Evolutionary conservation across 192 early-diverging fungal species (phyloP), one percentile per base, ranked within the genome.

Genomic region (Coemansia sp.): DNA sequence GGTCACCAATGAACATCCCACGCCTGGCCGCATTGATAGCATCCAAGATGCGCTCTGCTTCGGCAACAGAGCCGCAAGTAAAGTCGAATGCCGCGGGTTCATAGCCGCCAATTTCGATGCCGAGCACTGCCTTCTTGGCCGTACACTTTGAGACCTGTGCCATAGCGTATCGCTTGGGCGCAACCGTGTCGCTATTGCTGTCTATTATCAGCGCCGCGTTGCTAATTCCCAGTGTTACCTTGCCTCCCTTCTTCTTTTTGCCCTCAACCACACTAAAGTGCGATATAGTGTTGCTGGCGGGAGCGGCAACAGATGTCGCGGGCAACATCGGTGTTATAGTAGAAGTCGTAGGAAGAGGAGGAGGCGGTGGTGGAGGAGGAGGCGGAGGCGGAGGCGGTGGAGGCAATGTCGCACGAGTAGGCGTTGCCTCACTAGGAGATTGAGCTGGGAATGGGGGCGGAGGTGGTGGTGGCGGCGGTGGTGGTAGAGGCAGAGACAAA

Each of bases 191-290:
- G 62, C 74, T 68, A 43, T 89, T 85, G 63, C 84, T 88, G 35
- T 82, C 88, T 53, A 88, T 86, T 38, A 84, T 77, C 26, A 93
- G 68, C 56, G 79, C 83, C 13, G 77, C 62, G 66, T 90, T 87
- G 62, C 88, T 87, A 35, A 91, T 72, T 26, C 84, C 82, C 50
- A 93, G 69, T 12, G 77, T 87, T n/a, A 90, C 87, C 60, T 86
- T 87, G 58, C 86, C 86, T 69, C 87, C 88, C 65, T 90, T 91
- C 68, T 93, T 93, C 70, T 89, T 89, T 64, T 91, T 91, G 71
- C 89, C 89, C 50, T 74, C 65, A 6, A 63, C 42, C 12, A 79
- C 77, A 20, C 63, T 75, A 56, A 65, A 79, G 63, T 79, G 72
- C 38, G 77, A 79, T 23, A 79, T 65, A 8, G 76, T 70, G 55